These are phyloP conservation scores for Pinus tabuliformis DNA, from an alignment of 75 land plant species.

Conservation along the genomic window DNA sequence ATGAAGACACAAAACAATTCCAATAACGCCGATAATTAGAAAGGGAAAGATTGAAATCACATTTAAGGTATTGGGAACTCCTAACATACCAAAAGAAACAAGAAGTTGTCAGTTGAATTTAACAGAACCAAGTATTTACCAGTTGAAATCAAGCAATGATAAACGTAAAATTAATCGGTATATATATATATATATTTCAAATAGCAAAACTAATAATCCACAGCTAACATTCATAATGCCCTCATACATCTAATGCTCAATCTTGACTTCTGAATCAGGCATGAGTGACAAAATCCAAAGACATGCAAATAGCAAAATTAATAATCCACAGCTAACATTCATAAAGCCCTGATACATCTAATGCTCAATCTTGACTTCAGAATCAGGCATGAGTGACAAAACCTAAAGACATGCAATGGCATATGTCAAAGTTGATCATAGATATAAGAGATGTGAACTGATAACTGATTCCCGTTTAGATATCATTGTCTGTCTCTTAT, in stretches of 20 bases:
- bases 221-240: background rate
- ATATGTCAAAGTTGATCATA: no score
- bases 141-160: background rate
- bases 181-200: background rate
- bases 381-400: background rate
- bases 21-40: constrained; percentile 74
- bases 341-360: background rate
- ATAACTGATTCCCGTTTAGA: background rate
- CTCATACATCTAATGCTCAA: background rate
- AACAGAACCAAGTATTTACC: background rate
- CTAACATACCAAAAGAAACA: constrained; percentile 27
- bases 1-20: constrained; percentile 67
- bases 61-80: constrained; percentile 82
- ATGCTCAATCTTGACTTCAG: background rate
- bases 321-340: background rate
- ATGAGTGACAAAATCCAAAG: background rate
- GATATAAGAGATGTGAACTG: no score
- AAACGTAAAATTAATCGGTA: background rate
- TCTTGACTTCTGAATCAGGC: background rate
- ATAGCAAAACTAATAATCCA: background rate
- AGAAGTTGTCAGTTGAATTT: background rate
- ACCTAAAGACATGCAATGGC: background rate
- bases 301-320: background rate
- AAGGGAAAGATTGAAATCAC: constrained; percentile 83
- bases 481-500: background rate